Percentiles rank a stretch among this genome's conserved stretches.
These are phyloP conservation scores for Rhizophora mangle DNA, from an alignment of 345 rosid species.

Conservation along the genomic window DNA sequence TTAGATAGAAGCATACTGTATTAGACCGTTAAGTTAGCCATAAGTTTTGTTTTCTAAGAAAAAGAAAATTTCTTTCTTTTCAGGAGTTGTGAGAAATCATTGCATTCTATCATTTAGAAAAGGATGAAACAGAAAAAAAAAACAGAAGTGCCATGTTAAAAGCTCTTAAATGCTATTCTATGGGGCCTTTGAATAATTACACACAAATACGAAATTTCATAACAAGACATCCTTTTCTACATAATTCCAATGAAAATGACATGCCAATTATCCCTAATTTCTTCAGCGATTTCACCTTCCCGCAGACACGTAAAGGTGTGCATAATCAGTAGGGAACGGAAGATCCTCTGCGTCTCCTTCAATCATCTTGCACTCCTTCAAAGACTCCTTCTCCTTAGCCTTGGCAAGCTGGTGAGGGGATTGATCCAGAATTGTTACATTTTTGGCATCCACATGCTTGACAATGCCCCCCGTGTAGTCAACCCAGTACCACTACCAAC, in stretches of 20 bases:
- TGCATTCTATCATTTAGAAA: too few relatives aligned
- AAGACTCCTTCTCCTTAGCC: conserved; percentile 38
- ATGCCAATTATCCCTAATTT: background rate
- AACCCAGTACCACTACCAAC: conserved; percentile 48
- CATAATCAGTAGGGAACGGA: conserved; percentile 35
- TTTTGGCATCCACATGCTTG: conserved; percentile 42
- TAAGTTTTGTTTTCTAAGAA: too few relatives aligned
- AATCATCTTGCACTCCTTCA: conserved; percentile 36
- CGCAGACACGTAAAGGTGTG: conserved; percentile 36
- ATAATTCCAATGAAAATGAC: too few relatives aligned
- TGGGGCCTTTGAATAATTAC: background rate
- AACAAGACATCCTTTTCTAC: background rate
- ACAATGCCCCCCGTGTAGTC: conserved; percentile 38
- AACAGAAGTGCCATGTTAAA: too few relatives aligned
- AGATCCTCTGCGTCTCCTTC: conserved; percentile 43
- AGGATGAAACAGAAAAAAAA: too few relatives aligned
- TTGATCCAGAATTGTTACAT: conserved; percentile 39
- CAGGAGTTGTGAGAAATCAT: too few relatives aligned
- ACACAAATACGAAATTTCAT: background rate
- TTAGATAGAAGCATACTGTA: background rate
- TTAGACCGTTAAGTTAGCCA: background rate
- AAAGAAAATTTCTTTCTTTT: too few relatives aligned
- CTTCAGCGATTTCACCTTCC: conserved; percentile 26
- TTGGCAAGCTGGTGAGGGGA: conserved; percentile 43
- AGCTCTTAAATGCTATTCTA: too few relatives aligned